A percentile compares a stretch with the other conserved stretches of the same genome.
Conservation (phyloP, 164 flowering plant species). For the Vitis riparia region DNA sequence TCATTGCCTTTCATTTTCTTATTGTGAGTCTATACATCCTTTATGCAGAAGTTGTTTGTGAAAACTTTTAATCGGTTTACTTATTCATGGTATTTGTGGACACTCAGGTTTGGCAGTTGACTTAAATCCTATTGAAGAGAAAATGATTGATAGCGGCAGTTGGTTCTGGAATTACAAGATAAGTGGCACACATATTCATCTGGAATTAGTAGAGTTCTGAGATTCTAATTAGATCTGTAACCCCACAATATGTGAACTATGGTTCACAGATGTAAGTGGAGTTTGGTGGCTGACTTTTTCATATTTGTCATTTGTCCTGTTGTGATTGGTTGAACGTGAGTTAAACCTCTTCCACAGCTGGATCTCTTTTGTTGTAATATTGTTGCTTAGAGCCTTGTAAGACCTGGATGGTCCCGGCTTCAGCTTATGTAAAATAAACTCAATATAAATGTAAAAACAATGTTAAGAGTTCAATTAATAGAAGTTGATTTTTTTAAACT, state of each 20-base stretch:
- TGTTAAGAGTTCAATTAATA: conserved; percentile 3
- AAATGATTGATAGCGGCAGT: conserved; percentile 70
- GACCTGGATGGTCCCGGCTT: background rate
- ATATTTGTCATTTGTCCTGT: background rate
- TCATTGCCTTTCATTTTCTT: too few species aligned
- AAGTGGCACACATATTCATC: conserved; percentile 49
- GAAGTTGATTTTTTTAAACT: background rate
- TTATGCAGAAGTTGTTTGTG: background rate
- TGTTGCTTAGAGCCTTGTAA: conserved; percentile 4
- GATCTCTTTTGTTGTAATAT: conserved; percentile 7
- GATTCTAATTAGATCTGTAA: conserved; percentile 11
- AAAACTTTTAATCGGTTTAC: background rate
- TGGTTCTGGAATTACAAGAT: conserved; percentile 88
- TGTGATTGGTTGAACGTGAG: conserved; percentile 61
- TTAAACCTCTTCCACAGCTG: conserved; percentile 38
- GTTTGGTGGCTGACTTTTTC: conserved; percentile 13
- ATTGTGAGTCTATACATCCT: too few species aligned
- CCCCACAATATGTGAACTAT: conserved; percentile 42
- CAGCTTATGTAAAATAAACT: conserved; percentile 1
- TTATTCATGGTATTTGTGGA: conserved; percentile 1
- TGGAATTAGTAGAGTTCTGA: conserved; percentile 68
- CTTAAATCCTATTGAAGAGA: conserved; percentile 47
- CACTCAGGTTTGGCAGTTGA: conserved; percentile 57
- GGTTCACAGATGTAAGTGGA: conserved; percentile 36
- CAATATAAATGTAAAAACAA: conserved; percentile 9